A percentile compares a stretch with the other conserved stretches of the same genome.
These are phyloP conservation scores for Acanthamoeba royreba DNA, from an alignment of 208 protist genomes.

Conservation along the genomic window DNA sequence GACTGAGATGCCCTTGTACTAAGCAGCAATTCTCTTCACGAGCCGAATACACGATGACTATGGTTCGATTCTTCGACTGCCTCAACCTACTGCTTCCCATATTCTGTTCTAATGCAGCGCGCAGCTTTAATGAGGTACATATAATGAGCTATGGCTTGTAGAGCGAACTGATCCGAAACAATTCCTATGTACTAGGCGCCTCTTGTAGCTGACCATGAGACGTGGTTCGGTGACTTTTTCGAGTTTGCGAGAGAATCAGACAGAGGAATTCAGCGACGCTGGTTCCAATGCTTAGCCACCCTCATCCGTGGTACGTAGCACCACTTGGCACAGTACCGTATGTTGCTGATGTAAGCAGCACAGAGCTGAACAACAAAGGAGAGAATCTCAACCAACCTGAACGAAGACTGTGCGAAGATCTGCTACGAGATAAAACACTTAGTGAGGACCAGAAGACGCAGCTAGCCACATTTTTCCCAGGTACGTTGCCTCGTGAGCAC, in stretches of 20 bases:
- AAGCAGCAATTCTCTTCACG: neutral
- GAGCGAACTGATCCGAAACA: no score
- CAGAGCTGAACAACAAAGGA: neutral
- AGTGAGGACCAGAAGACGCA: neutral
- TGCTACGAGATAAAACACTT: neutral
- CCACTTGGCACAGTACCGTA: neutral
- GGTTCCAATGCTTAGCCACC: neutral
- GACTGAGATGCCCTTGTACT: neutral
- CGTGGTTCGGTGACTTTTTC: constrained; percentile 21
- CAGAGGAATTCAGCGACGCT: neutral
- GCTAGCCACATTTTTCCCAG: neutral
- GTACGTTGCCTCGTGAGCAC: no score
- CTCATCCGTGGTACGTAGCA: neutral
- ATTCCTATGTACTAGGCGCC: no score
- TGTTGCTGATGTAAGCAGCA: neutral
- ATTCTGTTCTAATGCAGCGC: no score
- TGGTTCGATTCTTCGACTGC: constrained; percentile 12
- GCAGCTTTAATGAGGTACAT: no score
- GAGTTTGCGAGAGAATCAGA: neutral
- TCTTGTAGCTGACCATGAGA: no score
- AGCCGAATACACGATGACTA: neutral
- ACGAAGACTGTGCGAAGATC: neutral
- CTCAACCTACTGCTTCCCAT: neutral
- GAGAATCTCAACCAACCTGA: neutral
- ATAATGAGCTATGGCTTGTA: no score